Evolutionary conservation across 2,329 filamentous ascomycete genomes (phyloP).

Genomic region (Aureobasidium sp.): DNA sequence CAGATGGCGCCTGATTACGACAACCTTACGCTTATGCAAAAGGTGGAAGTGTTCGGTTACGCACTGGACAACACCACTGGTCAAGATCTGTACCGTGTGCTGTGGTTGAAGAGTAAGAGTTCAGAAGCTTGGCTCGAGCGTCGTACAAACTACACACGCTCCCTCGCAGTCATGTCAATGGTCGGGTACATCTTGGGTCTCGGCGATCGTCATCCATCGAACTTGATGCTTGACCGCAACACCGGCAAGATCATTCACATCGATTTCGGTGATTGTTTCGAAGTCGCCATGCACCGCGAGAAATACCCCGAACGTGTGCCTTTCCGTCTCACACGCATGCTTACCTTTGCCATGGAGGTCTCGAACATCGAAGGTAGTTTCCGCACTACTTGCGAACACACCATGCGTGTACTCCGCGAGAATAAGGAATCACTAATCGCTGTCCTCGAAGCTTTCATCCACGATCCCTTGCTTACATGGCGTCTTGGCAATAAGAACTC

Average conservation of each 20-base stretch:
- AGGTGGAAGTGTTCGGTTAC: conserved; percentile 98
- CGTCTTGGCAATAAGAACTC: conserved; percentile 61
- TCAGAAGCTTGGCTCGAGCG: conserved; percentile 97
- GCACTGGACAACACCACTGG: conserved; percentile 98
- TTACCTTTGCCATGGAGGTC: conserved; percentile 99
- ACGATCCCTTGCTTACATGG: conserved; percentile 98
- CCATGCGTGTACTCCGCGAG: conserved; percentile 91
- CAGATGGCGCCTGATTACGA: conserved; percentile 99
- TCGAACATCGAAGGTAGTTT: conserved; percentile 99
- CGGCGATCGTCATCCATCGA: conserved; percentile 93
- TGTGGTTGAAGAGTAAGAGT: conserved; percentile 98
- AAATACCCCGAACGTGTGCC: conserved; percentile 97
- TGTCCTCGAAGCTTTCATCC: conserved; percentile 96
- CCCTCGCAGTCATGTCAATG: conserved; percentile 99
- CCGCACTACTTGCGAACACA: conserved; percentile 94
- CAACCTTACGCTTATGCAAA: conserved; percentile 98
- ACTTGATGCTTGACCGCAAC: conserved; percentile 91
- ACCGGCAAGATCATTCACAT: conserved; percentile 98
- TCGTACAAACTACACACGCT: conserved; percentile 97
- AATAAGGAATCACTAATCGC: conserved; percentile 99
- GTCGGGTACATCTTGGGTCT: conserved; percentile 98
- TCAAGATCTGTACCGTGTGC: conserved; percentile 92
- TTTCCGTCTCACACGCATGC: conserved; percentile 95
- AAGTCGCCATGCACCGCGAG: conserved; percentile 98
- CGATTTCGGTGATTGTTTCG: conserved; percentile 98